Base-by-base conservation (phyloP, 2,329 filamentous ascomycete species). In the Phaeosphaeria sp. region DNA sequence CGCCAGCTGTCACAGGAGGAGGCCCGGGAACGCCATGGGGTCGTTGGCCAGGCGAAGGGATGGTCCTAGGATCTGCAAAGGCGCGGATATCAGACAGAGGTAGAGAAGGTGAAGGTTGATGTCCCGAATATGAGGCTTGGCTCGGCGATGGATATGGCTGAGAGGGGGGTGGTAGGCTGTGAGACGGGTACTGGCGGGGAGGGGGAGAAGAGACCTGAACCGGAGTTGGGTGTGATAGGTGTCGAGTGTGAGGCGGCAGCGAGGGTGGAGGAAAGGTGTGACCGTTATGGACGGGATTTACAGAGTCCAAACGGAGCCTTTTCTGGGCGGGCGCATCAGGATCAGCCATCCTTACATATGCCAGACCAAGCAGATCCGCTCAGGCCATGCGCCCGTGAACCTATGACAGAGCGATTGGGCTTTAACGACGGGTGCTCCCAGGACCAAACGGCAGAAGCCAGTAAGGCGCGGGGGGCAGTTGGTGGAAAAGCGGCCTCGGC, bases 271-370 rank as follows among this genome's bases (percentile, higher is more conserved):
- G 69, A 56, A 69, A 69, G 50, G 60, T 62, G 67, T 73, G 71
- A 57, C 63, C 69, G 72, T 74, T 74, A 69, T 74, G 74, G 58
- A 63, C 65, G 56, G 71, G 71, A 66, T 70, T 73, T 68, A 68
- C 68, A 50, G 74, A 74, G 63, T 75, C 74, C 73, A 77, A 71
- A 74, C 75, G 75, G 59, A 68, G 68, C 65, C 73, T 73, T 65
- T 77, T 77, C 53, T 74, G 69, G 68, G 65, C 66, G 63, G 71
- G 72, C 73, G 72, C 71, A 71, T 75, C 71, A 68, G 71, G 73
- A 73, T 77, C 74, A 60, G 74, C 74, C 74, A 77, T 77, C 60
- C 70, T 77, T 74, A 75, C 66, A 73, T 72, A 72, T 72, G 67
- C 64, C 62, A 71, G 60, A 64, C 59, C 40, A 18, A 43, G 20